These are phyloP conservation scores for Pestalotiopsis sp. DNA, from an alignment of 2,329 filamentous ascomycete species.

Conservation along the genomic window DNA sequence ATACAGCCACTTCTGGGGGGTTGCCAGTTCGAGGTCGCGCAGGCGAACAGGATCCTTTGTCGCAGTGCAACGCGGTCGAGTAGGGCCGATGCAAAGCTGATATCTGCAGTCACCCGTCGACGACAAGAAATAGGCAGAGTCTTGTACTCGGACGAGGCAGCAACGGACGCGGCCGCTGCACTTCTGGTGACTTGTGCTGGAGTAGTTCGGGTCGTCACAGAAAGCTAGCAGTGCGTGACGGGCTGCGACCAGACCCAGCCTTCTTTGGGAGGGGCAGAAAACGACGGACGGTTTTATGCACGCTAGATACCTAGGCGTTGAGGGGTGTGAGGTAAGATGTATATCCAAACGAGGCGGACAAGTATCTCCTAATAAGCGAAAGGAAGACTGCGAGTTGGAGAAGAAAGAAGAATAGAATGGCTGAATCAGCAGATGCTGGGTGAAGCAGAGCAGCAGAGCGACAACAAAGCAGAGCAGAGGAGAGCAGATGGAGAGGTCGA, in stretches of 20 bases:
- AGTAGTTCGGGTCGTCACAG: constrained; percentile 12
- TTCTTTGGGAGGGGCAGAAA: not conserved
- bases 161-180: constrained; percentile 13
- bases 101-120: constrained; percentile 24
- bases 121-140: constrained; percentile 19
- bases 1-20: constrained; percentile 16
- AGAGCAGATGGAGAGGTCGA: not conserved
- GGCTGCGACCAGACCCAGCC: not conserved
- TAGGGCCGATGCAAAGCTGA: constrained; percentile 28
- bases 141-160: constrained; percentile 19
- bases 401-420: constrained; percentile 9
- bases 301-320: not conserved
- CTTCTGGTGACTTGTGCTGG: constrained; percentile 14
- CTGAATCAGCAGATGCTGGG: not conserved
- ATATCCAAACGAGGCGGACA: not conserved
- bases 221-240: not conserved
- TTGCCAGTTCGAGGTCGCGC: constrained; percentile 25
- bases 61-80: constrained; percentile 24
- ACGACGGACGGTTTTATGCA: not conserved
- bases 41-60: constrained; percentile 21
- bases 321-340: not conserved
- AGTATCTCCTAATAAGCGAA: not conserved
- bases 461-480: not conserved
- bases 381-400: constrained; percentile 16
- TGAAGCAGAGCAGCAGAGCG: not conserved